A percentile compares a stretch with the other conserved stretches of the same genome.
These are phyloP conservation scores for Dillenia suffruticosa DNA, from an alignment of 164 flowering plant genomes.

Conservation along the genomic window DNA sequence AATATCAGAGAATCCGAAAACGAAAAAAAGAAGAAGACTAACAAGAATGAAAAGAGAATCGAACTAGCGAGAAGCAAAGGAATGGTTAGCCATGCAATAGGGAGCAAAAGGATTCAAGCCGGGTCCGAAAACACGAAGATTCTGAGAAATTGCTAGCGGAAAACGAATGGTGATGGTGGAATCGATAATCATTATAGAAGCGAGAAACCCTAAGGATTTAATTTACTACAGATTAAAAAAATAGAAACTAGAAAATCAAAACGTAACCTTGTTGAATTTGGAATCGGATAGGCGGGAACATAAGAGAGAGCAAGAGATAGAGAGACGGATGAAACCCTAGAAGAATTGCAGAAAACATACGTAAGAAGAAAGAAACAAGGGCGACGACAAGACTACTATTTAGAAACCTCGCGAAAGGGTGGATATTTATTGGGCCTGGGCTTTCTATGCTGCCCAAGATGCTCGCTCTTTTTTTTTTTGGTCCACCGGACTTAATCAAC, in stretches of 20 bases:
- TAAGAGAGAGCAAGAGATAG: background rate
- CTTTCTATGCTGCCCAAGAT: no score
- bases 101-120: slow-evolving; percentile 92
- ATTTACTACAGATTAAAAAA: background rate
- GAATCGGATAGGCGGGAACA: slow-evolving; percentile 3
- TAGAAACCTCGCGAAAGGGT: no score
- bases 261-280: no score
- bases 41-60: background rate
- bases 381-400: no score
- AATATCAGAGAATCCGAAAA: background rate
- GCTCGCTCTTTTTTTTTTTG: no score
- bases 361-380: background rate
- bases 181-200: slow-evolving; percentile 30
- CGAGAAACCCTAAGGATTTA: background rate
- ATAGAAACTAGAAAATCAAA: background rate
- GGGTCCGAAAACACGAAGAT: slow-evolving; percentile 86
- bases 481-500: no score
- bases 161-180: slow-evolving; percentile 15
- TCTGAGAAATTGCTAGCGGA: slow-evolving; percentile 25
- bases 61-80: slow-evolving; percentile 58
- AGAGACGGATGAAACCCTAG: background rate
- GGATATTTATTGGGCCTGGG: no score
- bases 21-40: background rate
- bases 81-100: slow-evolving; percentile 69
- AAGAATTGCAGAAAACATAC: background rate